Evolutionary conservation across 352 stramenopile species (phyloP).

Genomic region (Vaucheria bursata): DNA sequence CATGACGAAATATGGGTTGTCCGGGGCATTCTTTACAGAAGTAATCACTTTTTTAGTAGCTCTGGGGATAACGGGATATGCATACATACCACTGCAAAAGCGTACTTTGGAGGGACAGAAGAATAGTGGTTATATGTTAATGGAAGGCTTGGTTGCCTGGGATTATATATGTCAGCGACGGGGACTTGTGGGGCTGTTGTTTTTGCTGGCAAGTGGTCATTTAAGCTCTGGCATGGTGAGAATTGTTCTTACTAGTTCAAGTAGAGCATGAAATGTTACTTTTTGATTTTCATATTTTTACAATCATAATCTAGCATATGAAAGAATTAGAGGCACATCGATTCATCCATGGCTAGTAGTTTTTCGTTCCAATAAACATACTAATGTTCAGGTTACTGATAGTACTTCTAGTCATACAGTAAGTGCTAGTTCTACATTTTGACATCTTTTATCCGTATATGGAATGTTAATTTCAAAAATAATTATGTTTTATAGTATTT

Average conservation of each 20-base stretch:
- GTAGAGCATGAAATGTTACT: too few relatives aligned
- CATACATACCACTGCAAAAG: neutral
- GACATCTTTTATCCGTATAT: too few relatives aligned
- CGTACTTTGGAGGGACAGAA: neutral
- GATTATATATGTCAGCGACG: neutral
- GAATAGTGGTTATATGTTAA: neutral
- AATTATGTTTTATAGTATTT: too few relatives aligned
- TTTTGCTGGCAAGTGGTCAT: slow-evolving; percentile 9
- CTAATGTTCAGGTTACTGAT: too few relatives aligned
- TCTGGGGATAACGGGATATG: neutral
- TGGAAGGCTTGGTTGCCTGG: neutral
- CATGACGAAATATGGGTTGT: neutral
- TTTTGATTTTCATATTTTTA: too few relatives aligned
- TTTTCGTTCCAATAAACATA: too few relatives aligned
- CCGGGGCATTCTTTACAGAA: slow-evolving; percentile 11
- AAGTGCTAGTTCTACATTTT: too few relatives aligned
- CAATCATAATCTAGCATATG: too few relatives aligned
- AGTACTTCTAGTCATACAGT: too few relatives aligned
- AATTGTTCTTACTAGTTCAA: neutral
- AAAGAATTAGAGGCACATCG: too few relatives aligned
- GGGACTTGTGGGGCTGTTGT: slow-evolving; percentile 9
- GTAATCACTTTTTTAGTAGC: neutral
- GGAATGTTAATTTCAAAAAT: too few relatives aligned
- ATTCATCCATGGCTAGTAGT: too few relatives aligned
- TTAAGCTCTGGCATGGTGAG: slow-evolving; percentile 16